phyloP scores from a whole-genome alignment of 352 stramenopile species.

The Globisporangium echinulatum region DNA sequence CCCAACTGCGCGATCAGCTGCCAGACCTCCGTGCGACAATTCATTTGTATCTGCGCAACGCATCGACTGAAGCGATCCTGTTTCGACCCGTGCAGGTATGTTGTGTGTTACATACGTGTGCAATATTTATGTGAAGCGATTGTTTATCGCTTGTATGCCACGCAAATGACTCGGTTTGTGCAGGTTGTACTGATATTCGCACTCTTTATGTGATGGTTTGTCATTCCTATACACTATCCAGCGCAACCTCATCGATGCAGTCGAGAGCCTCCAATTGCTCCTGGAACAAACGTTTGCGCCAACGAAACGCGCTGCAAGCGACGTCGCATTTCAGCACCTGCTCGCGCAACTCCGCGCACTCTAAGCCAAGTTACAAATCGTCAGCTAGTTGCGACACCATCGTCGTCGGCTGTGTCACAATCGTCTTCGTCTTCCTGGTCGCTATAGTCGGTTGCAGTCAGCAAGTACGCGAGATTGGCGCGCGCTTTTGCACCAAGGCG shows the following conservation, averaged over 20 bases:
- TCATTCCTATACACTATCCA: slow-evolving; percentile 14
- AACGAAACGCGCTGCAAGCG: slow-evolving; percentile 37
- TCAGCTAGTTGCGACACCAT: too few species aligned
- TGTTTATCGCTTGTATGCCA: too few species aligned
- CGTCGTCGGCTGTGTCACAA: background rate
- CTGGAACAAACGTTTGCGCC: slow-evolving; percentile 52
- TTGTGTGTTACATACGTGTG: background rate
- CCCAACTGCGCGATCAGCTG: slow-evolving; percentile 16
- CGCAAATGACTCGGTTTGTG: background rate
- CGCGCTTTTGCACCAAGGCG: slow-evolving; percentile 33
- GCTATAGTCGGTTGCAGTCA: slow-evolving; percentile 29
- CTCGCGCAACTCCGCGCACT: slow-evolving; percentile 43
- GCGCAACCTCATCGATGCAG: slow-evolving; percentile 59
- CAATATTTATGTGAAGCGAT: background rate
- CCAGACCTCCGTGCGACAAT: slow-evolving; percentile 51
- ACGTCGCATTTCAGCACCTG: slow-evolving; percentile 30
- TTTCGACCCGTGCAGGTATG: slow-evolving; percentile 78
- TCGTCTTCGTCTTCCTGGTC: slow-evolving; percentile 12
- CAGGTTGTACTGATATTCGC: background rate
- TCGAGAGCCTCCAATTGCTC: slow-evolving; percentile 54
- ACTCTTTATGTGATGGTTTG: background rate
- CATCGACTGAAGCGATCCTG: slow-evolving; percentile 74
- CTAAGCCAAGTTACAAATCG: slow-evolving; percentile 8
- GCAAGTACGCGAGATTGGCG: slow-evolving; percentile 24
- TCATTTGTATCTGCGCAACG: slow-evolving; percentile 69